Conservation (phyloP, 192 early-diverging fungal genomes). For the Coemansia umbellata region DNA sequence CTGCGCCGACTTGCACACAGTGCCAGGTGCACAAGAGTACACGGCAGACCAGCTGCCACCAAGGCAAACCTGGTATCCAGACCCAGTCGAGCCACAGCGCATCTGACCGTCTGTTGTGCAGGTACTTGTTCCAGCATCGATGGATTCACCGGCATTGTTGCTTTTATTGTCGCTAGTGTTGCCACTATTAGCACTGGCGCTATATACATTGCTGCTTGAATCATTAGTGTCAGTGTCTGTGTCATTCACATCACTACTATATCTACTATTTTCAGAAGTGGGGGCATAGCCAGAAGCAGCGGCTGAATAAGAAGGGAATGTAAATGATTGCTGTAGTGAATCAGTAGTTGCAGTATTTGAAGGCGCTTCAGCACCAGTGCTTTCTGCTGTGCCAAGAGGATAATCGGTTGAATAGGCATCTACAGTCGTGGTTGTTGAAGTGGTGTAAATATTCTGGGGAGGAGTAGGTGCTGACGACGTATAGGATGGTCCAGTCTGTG, state of each 20-base stretch:
- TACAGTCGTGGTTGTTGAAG: not conserved
- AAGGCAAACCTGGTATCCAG: constrained; percentile 18
- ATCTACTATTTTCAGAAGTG: not conserved
- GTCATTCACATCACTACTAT: not conserved
- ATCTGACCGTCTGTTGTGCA: constrained; percentile 4
- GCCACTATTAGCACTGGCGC: too few species aligned
- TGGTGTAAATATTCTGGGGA: not conserved
- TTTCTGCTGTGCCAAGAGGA: not conserved
- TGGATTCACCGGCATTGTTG: not conserved
- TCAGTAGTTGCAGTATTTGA: not conserved
- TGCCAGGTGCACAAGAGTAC: constrained; percentile 8
- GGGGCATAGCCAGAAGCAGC: not conserved
- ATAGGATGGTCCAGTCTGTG: not conserved
- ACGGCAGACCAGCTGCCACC: constrained; percentile 8
- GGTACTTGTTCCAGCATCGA: not conserved
- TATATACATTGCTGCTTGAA: not conserved
- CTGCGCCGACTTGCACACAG: constrained; percentile 10
- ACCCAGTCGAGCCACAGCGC: constrained; percentile 1
- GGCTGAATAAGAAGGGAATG: not conserved
- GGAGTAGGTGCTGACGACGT: constrained; percentile 1
- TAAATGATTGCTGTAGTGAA: too few species aligned
- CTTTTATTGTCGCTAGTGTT: not conserved
- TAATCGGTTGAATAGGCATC: not conserved
- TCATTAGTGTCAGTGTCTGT: not conserved
- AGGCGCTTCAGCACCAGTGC: not conserved